Base-by-base conservation (phyloP, 306 rosid species). In the Astragalus glycyphyllos region DNA sequence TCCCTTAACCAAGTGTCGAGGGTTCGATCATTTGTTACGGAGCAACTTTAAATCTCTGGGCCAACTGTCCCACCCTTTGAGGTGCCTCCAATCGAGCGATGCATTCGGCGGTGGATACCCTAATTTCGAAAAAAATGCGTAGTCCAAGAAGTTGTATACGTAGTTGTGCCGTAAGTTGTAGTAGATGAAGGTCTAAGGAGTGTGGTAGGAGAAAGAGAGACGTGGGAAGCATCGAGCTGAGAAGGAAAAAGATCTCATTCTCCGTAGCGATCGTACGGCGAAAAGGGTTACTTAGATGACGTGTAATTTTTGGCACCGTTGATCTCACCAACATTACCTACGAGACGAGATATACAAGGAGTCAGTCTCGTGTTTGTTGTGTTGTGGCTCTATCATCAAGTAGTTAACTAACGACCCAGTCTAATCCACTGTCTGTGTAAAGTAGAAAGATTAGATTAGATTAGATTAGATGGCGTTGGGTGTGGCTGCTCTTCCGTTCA, bases 401-500 rank as follows among this genome's bases (percentile, higher is more conserved):
- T n/a, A 2, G 4, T 38, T 9, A 60, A 60, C 48, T 60, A 60
- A 26, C 47, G 13, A 58, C 64, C 13, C 0, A n/a, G 31, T 29
- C 13, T 26, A 26, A 2, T 23, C 1, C 29, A 23, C 29, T 23
- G 29, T 23, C 31, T 26, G 3, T 26, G 0, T 26, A 26, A 26
- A 26, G 4, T 2, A 26, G 31, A 26, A 26, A n/a, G n/a, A n/a
- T n/a, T n/a, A n/a, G n/a, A n/a, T n/a, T n/a, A n/a, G 31, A 26
- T 26, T 26, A 26, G 5, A 42, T 38, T 44, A 20, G 62, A 78
- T 88, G 98, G 90, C 80, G 5, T 14, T 87, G 4, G 75, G 73
- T 10, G 77, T 83, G 8, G 1, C 81, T 42, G 90, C 99, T 4
- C 4, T 75, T 68, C 91, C 92, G 0, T 75, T 94, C 7, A 91